A percentile compares a stretch with the other conserved stretches of the same genome.
These are phyloP conservation scores for Fusarium sp. DNA, from an alignment of 2,329 filamentous ascomycete genomes.

Conservation along the genomic window DNA sequence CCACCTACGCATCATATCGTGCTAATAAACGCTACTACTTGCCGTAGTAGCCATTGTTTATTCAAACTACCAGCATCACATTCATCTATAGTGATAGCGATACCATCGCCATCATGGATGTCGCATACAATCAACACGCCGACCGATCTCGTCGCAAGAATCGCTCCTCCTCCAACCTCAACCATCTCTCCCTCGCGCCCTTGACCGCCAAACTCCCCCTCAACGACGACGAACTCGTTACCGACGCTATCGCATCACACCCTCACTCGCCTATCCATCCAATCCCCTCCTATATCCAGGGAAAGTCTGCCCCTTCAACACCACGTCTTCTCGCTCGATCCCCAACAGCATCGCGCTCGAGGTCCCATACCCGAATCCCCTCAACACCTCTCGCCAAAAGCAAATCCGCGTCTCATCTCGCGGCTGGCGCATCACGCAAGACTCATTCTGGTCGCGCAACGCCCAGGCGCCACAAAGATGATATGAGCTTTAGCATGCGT, in stretches of 20 bases:
- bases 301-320: slow-evolving; percentile 69
- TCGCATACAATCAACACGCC: slow-evolving; percentile 67
- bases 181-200: slow-evolving; percentile 69
- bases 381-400: slow-evolving; percentile 63
- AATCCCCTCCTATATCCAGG: slow-evolving; percentile 64
- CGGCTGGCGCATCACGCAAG: slow-evolving; percentile 34
- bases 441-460: slow-evolving; percentile 45
- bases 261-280: slow-evolving; percentile 42
- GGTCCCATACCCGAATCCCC: slow-evolving; percentile 53
- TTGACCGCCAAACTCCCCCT: slow-evolving; percentile 69
- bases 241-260: slow-evolving; percentile 42
- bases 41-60: neutral
- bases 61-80: neutral
- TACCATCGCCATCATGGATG: slow-evolving; percentile 55
- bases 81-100: neutral
- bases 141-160: slow-evolving; percentile 65
- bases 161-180: slow-evolving; percentile 65
- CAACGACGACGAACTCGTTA: slow-evolving; percentile 59
- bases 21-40: neutral
- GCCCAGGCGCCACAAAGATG: slow-evolving; percentile 46
- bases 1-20: neutral
- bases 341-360: slow-evolving; percentile 58
- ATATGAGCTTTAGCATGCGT: slow-evolving; percentile 39
- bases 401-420: slow-evolving; percentile 68
- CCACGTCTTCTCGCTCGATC: slow-evolving; percentile 69